These are phyloP conservation scores for Sugiyamaella pinicola DNA, from an alignment of 1,139 yeast species.

Conservation along the genomic window DNA sequence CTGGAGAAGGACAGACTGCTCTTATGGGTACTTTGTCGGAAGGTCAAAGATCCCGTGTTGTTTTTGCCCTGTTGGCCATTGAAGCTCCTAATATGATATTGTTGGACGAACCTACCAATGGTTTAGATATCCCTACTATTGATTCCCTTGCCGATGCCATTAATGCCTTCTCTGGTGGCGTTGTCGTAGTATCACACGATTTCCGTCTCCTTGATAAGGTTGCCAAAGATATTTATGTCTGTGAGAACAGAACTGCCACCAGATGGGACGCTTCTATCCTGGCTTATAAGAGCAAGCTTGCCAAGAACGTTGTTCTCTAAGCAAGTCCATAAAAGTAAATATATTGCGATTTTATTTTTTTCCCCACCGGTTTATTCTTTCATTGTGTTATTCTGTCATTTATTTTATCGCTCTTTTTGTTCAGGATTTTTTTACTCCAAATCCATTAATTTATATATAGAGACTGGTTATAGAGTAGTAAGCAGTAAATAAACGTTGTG, in stretches of 20 bases:
- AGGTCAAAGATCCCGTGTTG: conserved; percentile 99
- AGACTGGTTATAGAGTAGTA: conserved; percentile 16
- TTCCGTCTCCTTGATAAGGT: conserved; percentile 97
- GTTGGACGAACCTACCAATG: conserved; percentile 99
- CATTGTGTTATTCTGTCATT: conserved; percentile 3
- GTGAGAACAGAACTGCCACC: conserved; percentile 91
- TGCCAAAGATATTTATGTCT: conserved; percentile 95
- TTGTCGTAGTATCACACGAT: conserved; percentile 97
- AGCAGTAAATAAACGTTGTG: conserved; percentile 2
- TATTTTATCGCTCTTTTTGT: not conserved
- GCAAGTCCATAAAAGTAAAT: not conserved
- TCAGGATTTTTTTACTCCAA: conserved; percentile 1
- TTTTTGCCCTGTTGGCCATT: conserved; percentile 91
- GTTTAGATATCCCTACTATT: conserved; percentile 96
- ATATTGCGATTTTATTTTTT: not conserved
- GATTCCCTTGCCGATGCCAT: conserved; percentile 98
- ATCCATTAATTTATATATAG: conserved; percentile 16
- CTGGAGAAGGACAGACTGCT: conserved; percentile 98
- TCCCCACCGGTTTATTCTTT: not conserved
- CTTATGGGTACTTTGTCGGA: conserved; percentile 98
- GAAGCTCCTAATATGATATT: conserved; percentile 93
- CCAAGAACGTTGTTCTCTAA: conserved; percentile 62
- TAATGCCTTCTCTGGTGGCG: conserved; percentile 94
- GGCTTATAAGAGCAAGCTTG: conserved; percentile 91
- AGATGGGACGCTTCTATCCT: conserved; percentile 93